These are phyloP conservation scores for Solanum peruvianum DNA, from an alignment of 257 asterid genomes.

Conservation along the genomic window DNA sequence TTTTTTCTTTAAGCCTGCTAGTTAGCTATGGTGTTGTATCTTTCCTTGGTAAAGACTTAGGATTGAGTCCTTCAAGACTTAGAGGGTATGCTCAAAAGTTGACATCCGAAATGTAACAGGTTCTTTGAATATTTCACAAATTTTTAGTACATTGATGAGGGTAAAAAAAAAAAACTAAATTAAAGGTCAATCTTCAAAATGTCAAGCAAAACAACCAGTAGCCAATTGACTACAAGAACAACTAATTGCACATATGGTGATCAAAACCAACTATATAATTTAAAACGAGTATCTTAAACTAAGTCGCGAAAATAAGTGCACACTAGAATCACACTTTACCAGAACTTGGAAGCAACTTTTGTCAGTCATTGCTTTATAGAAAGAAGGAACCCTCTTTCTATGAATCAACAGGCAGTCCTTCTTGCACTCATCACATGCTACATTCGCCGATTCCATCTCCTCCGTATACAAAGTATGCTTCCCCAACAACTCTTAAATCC, in stretches of 20 bases:
- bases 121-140: neutral
- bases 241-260: neutral
- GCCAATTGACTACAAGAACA: neutral
- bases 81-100: neutral
- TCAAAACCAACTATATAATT: neutral
- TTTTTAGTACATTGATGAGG: neutral
- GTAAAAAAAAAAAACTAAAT: neutral
- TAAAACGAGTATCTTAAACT: neutral
- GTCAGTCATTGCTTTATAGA: slow-evolving; percentile 16
- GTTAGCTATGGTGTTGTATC: neutral
- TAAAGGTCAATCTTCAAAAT: neutral
- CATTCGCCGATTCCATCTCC: neutral
- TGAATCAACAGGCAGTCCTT: slow-evolving; percentile 3
- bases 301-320: neutral
- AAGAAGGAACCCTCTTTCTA: neutral
- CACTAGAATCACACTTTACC: neutral
- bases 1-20: neutral
- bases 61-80: neutral
- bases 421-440: slow-evolving; percentile 3
- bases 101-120: neutral
- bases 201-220: neutral
- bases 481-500: neutral
- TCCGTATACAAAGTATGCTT: neutral
- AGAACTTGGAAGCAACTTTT: neutral
- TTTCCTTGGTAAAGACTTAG: neutral